phyloP scores from a whole-genome alignment of 2,329 filamentous ascomycete species.

The Aspergillus fijiensis region DNA sequence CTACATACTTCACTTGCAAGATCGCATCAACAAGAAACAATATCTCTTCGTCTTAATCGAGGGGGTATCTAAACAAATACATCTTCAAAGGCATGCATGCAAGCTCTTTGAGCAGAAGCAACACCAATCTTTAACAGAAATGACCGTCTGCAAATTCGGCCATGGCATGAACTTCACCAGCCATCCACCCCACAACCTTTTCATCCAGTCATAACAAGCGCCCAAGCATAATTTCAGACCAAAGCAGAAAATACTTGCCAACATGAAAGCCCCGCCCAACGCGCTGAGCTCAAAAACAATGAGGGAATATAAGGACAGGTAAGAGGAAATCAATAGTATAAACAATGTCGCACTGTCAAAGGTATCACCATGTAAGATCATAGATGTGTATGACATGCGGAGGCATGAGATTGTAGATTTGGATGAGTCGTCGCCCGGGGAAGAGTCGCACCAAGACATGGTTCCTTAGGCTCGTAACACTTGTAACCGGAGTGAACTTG shows the following conservation, averaged over 20 bases:
- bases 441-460: background rate
- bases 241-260: background rate
- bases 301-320: background rate
- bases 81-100: background rate
- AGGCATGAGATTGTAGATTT: background rate
- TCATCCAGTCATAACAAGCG: background rate
- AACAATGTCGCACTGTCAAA: background rate
- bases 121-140: background rate
- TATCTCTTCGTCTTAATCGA: background rate
- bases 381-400: background rate
- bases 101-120: background rate
- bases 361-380: background rate
- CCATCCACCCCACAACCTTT: background rate
- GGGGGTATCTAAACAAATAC: conserved; percentile 1
- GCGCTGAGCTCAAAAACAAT: background rate
- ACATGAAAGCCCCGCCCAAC: background rate
- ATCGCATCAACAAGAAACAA: background rate
- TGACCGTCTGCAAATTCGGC: background rate
- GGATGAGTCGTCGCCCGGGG: background rate
- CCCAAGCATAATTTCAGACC: background rate
- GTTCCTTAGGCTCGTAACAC: background rate
- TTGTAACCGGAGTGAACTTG: background rate
- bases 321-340: background rate
- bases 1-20: no score
- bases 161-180: background rate